Conservation (phyloP, 441 rosid species). For the California macrophylla region DNA sequence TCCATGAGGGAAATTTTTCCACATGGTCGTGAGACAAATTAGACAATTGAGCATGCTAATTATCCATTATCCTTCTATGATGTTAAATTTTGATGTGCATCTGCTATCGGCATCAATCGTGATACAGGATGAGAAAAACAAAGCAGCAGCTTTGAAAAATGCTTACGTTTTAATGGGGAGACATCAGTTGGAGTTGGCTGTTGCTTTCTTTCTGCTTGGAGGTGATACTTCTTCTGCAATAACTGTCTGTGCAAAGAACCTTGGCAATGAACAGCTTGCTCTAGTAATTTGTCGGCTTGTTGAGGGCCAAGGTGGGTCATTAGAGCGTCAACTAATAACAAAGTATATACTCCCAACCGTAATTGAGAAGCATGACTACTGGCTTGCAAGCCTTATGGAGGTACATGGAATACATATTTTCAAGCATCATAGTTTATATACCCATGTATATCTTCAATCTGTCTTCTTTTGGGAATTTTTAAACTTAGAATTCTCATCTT, state of each 20-base stretch:
- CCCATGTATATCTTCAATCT: slow-evolving; percentile 5
- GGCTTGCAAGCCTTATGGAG: slow-evolving; percentile 86
- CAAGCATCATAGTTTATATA: slow-evolving; percentile 9
- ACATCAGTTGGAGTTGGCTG: slow-evolving; percentile 85
- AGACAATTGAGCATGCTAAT: background rate
- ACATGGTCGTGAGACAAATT: background rate
- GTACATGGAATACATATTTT: slow-evolving; percentile 34
- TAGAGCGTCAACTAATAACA: slow-evolving; percentile 54
- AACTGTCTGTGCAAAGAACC: slow-evolving; percentile 78
- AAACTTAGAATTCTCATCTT: slow-evolving; percentile 19
- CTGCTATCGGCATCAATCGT: slow-evolving; percentile 13
- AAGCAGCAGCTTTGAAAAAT: slow-evolving; percentile 92
- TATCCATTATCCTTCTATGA: background rate
- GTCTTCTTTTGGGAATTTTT: background rate
- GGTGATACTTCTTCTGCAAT: slow-evolving; percentile 87
- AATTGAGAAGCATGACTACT: slow-evolving; percentile 58
- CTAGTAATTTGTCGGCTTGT: slow-evolving; percentile 78
- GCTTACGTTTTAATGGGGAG: slow-evolving; percentile 94
- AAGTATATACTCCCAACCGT: slow-evolving; percentile 73
- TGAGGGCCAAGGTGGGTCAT: slow-evolving; percentile 70
- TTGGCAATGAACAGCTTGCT: slow-evolving; percentile 91
- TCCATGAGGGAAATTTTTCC: background rate
- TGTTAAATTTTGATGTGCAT: slow-evolving; percentile 10
- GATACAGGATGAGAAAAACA: slow-evolving; percentile 82
- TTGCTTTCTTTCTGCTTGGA: slow-evolving; percentile 91